These are phyloP conservation scores for Saxophila tyrrhenica DNA, from an alignment of 495 filamentous ascomycete species.

Conservation along the genomic window DNA sequence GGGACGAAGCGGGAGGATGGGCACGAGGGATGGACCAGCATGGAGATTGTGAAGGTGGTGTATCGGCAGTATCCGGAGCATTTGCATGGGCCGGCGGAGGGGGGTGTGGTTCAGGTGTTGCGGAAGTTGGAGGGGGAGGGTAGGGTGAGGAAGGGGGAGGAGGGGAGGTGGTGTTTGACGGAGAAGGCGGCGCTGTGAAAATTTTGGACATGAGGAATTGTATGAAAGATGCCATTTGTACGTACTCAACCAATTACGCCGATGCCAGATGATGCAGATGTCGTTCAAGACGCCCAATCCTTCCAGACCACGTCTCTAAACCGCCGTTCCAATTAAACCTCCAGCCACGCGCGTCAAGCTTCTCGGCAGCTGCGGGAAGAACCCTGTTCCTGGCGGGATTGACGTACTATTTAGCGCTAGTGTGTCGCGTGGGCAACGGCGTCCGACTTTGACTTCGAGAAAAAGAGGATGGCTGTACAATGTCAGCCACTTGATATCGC, in stretches of 20 bases:
- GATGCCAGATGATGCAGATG: too few relatives aligned
- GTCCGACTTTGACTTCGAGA: too few relatives aligned
- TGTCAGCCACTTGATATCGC: background rate
- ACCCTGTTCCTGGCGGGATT: background rate
- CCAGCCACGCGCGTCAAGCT: background rate
- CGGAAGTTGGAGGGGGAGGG: slow-evolving; percentile 30
- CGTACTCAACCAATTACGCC: too few relatives aligned
- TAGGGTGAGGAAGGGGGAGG: slow-evolving; percentile 21
- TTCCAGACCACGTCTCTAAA: too few relatives aligned
- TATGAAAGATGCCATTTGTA: too few relatives aligned
- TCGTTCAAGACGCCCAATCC: too few relatives aligned
- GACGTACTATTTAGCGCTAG: background rate
- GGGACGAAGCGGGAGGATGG: slow-evolving; percentile 27
- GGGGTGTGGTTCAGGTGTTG: slow-evolving; percentile 30
- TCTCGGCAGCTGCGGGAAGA: background rate
- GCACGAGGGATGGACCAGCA: slow-evolving; percentile 47
- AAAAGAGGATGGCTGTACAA: background rate
- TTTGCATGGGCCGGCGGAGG: slow-evolving; percentile 50
- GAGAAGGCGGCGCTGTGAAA: slow-evolving; percentile 5
- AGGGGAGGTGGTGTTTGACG: slow-evolving; percentile 20
- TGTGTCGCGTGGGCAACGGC: background rate
- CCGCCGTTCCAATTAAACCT: too few relatives aligned
- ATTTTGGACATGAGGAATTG: too few relatives aligned
- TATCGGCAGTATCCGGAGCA: slow-evolving; percentile 68
- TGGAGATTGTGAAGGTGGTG: slow-evolving; percentile 76